Base-by-base conservation (phyloP, 768 basidiomycete species). In the Xerocomellus dryophilus region DNA sequence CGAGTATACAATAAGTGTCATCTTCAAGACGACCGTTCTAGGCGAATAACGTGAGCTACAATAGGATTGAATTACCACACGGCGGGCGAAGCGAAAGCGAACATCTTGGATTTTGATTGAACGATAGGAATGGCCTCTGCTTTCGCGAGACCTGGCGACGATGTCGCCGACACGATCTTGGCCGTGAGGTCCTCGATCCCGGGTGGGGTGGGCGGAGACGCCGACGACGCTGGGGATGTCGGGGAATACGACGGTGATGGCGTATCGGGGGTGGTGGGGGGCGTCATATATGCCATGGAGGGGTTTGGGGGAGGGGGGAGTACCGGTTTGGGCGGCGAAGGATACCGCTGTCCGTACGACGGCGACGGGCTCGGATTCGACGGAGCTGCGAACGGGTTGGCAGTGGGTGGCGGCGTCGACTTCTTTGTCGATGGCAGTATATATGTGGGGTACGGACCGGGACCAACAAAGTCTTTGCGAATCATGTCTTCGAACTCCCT, bases 361-460 rank as follows among this genome's bases (percentile, higher is more conserved):
- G 56, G 69, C 4, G 55, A 66, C 2, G 68, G 70, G 4, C 59
- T 67, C 0, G 68, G 66, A 43, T 62, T 64, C 8, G 70, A 64
- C 1, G 68, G 58, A 2, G 72, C 67, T 8, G 72, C 65, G 35
- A 74, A 69, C 0, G 73, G 68, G 15, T 72, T 71, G 57, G 63
- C 29, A 8, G 59, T 39, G 32, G 70, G 52, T 57, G 66, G 42
- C 8, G 78, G 77, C 0, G 82, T 81, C 25, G 81, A 78, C 66
- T 83, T 83, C 54, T 84, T 85, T 0, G 83, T 81, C 61, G 83
- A 78, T 0, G 81, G 76, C 0, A 86, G 74, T 0, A 81, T 76
- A 55, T 88, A 87, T 0, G 81, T 79, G 0, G 87, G 87, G 51
- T 85, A 90, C 0, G 81, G 78, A 0, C 81, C 80, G 2, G 69